Conservation (phyloP, 176 grass and related monocot species). For the Avena atlantica region DNA sequence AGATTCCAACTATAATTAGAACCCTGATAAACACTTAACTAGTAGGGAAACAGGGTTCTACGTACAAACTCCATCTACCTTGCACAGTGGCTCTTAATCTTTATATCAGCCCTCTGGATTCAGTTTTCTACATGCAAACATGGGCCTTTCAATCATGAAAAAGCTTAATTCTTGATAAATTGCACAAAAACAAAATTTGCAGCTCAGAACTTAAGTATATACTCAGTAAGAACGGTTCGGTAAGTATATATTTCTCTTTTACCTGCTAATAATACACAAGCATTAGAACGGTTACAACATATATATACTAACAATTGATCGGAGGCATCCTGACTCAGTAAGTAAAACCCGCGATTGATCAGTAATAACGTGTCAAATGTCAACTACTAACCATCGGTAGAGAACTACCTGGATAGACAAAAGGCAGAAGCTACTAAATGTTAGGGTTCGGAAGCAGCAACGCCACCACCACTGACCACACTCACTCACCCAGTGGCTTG, state of each 20-base stretch:
- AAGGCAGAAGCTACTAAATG: neutral
- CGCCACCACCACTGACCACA: neutral
- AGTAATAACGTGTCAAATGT: neutral
- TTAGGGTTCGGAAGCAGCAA: constrained; percentile 29
- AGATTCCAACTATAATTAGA: neutral
- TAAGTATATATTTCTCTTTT: neutral
- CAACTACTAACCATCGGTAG: neutral
- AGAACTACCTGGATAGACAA: neutral
- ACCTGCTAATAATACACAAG: neutral
- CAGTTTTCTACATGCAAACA: constrained; percentile 3
- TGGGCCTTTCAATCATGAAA: neutral
- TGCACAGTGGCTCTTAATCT: constrained; percentile 3
- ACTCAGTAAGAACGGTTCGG: neutral
- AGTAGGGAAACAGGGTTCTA: neutral
- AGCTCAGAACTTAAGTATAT: neutral
- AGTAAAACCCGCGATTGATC: neutral
- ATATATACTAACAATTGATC: neutral
- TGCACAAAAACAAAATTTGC: neutral
- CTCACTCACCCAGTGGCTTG: neutral
- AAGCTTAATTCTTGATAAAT: neutral
- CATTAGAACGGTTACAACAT: neutral
- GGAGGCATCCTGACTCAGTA: neutral
- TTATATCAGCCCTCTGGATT: neutral
- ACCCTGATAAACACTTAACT: neutral
- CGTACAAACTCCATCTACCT: neutral